Evolutionary conservation across 176 grass and related monocot genomes (phyloP), one percentile per base, ranked within the genome.

Genomic region (Oryza glaberrima): DNA sequence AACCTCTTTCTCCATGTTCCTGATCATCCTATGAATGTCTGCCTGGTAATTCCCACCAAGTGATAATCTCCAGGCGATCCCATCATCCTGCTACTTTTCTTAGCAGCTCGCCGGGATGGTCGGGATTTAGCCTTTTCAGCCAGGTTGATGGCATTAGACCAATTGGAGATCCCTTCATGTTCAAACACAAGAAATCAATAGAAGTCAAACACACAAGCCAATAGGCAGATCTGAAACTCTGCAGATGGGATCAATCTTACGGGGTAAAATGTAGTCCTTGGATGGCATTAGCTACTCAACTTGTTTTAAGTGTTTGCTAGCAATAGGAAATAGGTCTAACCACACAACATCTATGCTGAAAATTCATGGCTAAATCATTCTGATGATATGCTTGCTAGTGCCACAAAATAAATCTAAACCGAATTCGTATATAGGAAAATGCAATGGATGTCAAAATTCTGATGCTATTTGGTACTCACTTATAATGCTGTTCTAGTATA

Each of bases 101-200:
- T 54, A 54, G 15, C 51, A 54, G 51, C 16, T 54, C 15, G 51
- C 1, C 51, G 51, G 51, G 51, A 54, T 19, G 51, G 15, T 54
- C 15, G 15, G 15, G 76, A 16, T 64, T 44, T 63, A 36, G 38
- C 76, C 25, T 61, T 78, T 28, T 23, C 58, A 45, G 76, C 43
- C 56, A 78, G 35, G 76, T 65, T 65, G 38, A 38, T 60, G 14
- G 26, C 60, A 66, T 65, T 65, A 25, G 60, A 78, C 76, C 60
- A 66, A 26, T 78, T 44, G 26, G 65, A 7, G 38, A 66, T 65
- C 36, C 76, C 60, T 78, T 66, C 30, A 32, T 32, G 30, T 32
- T 32, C n/a, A 46, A 46, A 78, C 10, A 30, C 38, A 46, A 65
- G 2, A 54, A 54, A 54, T 19, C 3, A 64, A 26, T 26, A 28